A percentile compares a stretch with the other conserved stretches of the same genome.
phyloP scores from a whole-genome alignment of 805 yeast genomes.

The Kazachstania martiniae region DNA sequence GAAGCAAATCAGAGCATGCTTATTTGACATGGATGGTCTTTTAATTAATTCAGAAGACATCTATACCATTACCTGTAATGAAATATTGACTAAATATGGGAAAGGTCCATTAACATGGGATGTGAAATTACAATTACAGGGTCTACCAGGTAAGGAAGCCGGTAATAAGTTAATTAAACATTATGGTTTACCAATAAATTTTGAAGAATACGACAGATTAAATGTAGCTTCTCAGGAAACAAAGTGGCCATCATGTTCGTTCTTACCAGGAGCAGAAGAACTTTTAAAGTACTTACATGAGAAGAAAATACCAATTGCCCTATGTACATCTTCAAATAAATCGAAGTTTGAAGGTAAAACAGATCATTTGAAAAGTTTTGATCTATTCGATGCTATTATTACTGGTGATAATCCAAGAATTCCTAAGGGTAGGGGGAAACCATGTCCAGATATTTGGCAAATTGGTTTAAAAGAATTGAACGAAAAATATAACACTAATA shows the following conservation, averaged over 20 bases:
- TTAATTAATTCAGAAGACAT: conserved; percentile 85
- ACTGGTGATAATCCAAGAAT: conserved; percentile 86
- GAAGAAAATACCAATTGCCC: conserved; percentile 63
- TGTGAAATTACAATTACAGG: conserved; percentile 77
- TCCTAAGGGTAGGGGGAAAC: conserved; percentile 83
- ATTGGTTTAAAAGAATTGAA: conserved; percentile 68
- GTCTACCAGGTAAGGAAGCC: conserved; percentile 79
- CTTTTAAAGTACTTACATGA: conserved; percentile 44
- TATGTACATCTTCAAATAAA: conserved; percentile 76
- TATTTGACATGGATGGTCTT: conserved; percentile 86
- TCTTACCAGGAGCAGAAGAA: conserved; percentile 80
- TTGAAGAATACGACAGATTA: conserved; percentile 47
- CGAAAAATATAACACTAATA: conserved; percentile 34
- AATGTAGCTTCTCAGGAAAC: conserved; percentile 40
- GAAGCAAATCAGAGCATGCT: conserved; percentile 28
- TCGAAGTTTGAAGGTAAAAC: conserved; percentile 64
- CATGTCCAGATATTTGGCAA: conserved; percentile 87
- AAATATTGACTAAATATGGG: conserved; percentile 52
- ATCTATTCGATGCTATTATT: conserved; percentile 58
- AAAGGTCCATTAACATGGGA: conserved; percentile 87
- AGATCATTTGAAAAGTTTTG: conserved; percentile 55
- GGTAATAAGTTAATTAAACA: conserved; percentile 53
- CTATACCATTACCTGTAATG: conserved; percentile 70
- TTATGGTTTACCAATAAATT: conserved; percentile 55
- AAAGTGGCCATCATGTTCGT: conserved; percentile 53